phyloP scores from a whole-genome alignment of 805 yeast genomes.

The Zygoascus flipseniorum region DNA sequence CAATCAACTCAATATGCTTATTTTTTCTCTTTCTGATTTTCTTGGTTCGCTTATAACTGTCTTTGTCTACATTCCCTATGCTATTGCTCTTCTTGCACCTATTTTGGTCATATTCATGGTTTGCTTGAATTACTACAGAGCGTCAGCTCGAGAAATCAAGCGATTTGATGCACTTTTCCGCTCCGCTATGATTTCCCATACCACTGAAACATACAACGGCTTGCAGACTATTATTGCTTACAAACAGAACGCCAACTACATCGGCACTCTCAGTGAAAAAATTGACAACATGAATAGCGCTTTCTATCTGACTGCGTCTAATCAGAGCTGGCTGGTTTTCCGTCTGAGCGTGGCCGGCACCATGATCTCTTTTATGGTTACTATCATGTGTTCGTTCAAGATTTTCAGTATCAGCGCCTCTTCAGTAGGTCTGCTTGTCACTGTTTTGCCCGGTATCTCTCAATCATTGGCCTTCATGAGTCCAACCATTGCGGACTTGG shows the following conservation, averaged over 20 bases:
- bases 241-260: constrained; percentile 37
- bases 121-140: constrained; percentile 49
- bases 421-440: constrained; percentile 55
- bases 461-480: constrained; percentile 68
- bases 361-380: constrained; percentile 41
- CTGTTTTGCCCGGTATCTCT: constrained; percentile 47
- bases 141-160: constrained; percentile 64
- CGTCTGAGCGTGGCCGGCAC: constrained; percentile 48
- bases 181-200: constrained; percentile 59
- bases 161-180: constrained; percentile 63
- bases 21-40: constrained; percentile 42
- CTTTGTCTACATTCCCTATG: constrained; percentile 58
- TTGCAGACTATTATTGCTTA: constrained; percentile 55
- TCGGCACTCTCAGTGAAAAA: constrained; percentile 34
- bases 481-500: constrained; percentile 57
- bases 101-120: constrained; percentile 35
- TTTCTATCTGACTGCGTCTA: constrained; percentile 49
- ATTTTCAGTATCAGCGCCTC: constrained; percentile 52
- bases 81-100: constrained; percentile 53
- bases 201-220: constrained; percentile 63
- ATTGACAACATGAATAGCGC: constrained; percentile 61
- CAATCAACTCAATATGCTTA: constrained; percentile 44
- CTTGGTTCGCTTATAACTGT: constrained; percentile 51
- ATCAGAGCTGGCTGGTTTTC: constrained; percentile 65
- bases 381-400: constrained; percentile 48